A percentile compares a stretch with the other conserved stretches of the same genome.
These are phyloP conservation scores for Epichloe bromicola DNA, from an alignment of 2,329 filamentous ascomycete species.

Conservation along the genomic window DNA sequence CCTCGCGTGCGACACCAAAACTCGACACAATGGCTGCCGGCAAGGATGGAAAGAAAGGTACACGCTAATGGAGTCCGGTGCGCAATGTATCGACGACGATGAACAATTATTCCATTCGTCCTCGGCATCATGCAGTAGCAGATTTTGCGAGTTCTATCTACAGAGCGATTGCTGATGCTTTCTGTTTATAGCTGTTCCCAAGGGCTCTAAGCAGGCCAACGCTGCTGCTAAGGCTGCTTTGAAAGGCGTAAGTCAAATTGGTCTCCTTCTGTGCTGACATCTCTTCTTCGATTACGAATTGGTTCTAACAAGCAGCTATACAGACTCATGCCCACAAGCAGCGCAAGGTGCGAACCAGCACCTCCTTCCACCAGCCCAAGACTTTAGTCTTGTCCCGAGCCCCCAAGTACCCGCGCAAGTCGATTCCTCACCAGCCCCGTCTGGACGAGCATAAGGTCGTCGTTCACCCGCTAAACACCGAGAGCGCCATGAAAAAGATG, in stretches of 20 bases:
- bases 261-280: background rate
- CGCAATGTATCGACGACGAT: slow-evolving; percentile 4
- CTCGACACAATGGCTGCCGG: slow-evolving; percentile 22
- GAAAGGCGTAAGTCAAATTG: slow-evolving; percentile 64
- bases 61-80: slow-evolving; percentile 17
- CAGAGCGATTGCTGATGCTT: slow-evolving; percentile 63
- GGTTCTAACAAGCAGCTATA: background rate
- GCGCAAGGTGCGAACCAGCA: slow-evolving; percentile 82
- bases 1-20: slow-evolving; percentile 6
- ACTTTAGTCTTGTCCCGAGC: slow-evolving; percentile 81
- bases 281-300: background rate
- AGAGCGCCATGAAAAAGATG: slow-evolving; percentile 99
- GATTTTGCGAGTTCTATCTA: slow-evolving; percentile 61
- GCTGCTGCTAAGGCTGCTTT: slow-evolving; percentile 92
- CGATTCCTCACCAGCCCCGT: slow-evolving; percentile 74
- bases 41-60: slow-evolving; percentile 36
- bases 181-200: slow-evolving; percentile 43
- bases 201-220: slow-evolving; percentile 74
- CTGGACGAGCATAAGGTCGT: slow-evolving; percentile 98
- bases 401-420: slow-evolving; percentile 96
- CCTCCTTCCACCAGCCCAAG: slow-evolving; percentile 96
- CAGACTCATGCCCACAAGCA: slow-evolving; percentile 60
- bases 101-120: slow-evolving; percentile 3
- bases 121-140: slow-evolving; percentile 54
- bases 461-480: slow-evolving; percentile 96